Base-by-base conservation (phyloP, 805 yeast genomes). In the Candida dajiaensis region DNA sequence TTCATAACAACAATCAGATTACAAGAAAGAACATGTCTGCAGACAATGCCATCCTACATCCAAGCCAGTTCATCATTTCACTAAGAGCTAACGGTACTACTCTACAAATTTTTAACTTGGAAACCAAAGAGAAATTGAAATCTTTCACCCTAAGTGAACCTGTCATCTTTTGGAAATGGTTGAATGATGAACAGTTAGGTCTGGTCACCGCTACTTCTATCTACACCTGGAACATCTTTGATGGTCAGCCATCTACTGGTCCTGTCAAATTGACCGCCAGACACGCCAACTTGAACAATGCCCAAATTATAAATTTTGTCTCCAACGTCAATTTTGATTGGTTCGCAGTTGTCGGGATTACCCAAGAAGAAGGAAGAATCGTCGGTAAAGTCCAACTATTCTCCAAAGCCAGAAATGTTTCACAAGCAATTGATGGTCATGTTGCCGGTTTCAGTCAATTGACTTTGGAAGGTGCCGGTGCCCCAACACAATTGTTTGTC, bases 391-490 rank as follows among this genome's bases (percentile, higher is more conserved):
- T 92, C 64, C 99, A 94, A 72, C 79, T 94, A 52, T 94, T 73
- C 69, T 85, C 96, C 50, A 85, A 84, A 64, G 80, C 83, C 45
- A 83, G 98, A 70, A 85, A 86, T 62, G 87, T 92, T 36, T 90
- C 97, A 13, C 99, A 94, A 71, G 90, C 96, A 19, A 88, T 94
- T 58, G 98, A 94, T 63, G 99, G 99, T 59, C 99, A 94, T 67
- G 98, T 95, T 46, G 94, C 96, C 49, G 80, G 81, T 38, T 94
- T 94, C 70, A 89, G 96, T 45, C 73, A 76, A 49, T 71, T 94
- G 52, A 76, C 80, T 50, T 73, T 92, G 56, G 85, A 80, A 44
- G 89, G 89, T 46, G 87, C 90, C 36, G 50, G 73, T n/a, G 58
- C 80, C 25, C 68, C 68, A 40, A 86, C 95, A 43, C 89, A 88